Evolutionary conservation across 2,329 filamentous ascomycete genomes (phyloP).

Genomic region (Knoxdaviesia capensis): DNA sequence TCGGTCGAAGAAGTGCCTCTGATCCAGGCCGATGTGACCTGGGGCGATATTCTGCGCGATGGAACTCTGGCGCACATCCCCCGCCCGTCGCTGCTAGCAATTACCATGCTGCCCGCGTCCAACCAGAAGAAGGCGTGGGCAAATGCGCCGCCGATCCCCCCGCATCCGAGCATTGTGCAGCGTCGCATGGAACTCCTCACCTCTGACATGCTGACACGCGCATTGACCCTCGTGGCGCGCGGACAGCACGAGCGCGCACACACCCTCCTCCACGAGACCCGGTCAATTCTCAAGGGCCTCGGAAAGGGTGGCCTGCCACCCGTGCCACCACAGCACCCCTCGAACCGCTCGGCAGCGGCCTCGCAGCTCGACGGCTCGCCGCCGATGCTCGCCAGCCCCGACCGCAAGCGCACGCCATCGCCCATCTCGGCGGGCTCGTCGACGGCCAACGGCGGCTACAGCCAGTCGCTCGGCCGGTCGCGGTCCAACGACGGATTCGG

Average conservation of each 20-base stretch:
- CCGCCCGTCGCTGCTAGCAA: slow-evolving; percentile 75
- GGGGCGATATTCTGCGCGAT: slow-evolving; percentile 83
- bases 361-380: slow-evolving; percentile 10
- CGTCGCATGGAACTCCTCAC: slow-evolving; percentile 93
- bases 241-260: slow-evolving; percentile 88
- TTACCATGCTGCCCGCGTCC: slow-evolving; percentile 72
- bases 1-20: slow-evolving; percentile 90
- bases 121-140: slow-evolving; percentile 46
- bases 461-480: slow-evolving; percentile 22
- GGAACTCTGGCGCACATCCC: slow-evolving; percentile 71
- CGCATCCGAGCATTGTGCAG: slow-evolving; percentile 87
- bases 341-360: slow-evolving; percentile 18
- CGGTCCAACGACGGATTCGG: slow-evolving; percentile 37
- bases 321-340: slow-evolving; percentile 39
- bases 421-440: slow-evolving; percentile 28
- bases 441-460: slow-evolving; percentile 16
- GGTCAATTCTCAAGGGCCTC: slow-evolving; percentile 86
- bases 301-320: slow-evolving; percentile 89
- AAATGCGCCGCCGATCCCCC: slow-evolving; percentile 65
- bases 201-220: slow-evolving; percentile 90
- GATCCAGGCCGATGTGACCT: slow-evolving; percentile 84
- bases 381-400: slow-evolving; percentile 24
- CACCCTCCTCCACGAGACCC: slow-evolving; percentile 79
- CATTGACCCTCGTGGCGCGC: slow-evolving; percentile 73
- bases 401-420: slow-evolving; percentile 34